phyloP scores from a whole-genome alignment of 129 eudicot genomes.

The Arctium lappa region DNA sequence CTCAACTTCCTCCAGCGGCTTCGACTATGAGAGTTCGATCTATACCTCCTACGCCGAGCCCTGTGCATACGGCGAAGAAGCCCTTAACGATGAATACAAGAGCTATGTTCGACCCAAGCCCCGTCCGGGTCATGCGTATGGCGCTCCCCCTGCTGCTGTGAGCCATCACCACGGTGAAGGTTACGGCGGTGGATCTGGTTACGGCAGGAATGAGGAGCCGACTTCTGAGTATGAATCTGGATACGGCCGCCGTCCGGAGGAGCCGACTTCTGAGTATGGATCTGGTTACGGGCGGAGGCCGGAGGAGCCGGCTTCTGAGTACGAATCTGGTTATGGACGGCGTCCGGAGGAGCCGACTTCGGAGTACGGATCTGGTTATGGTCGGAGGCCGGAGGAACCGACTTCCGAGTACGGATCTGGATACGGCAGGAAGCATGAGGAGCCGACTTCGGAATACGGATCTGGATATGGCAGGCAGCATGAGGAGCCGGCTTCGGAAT shows the following conservation, averaged over 20 bases:
- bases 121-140: constrained; percentile 20
- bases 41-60: constrained; percentile 74
- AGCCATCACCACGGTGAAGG: constrained; percentile 14
- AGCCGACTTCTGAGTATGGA: constrained; percentile 39
- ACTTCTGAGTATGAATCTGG: constrained; percentile 27
- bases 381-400: constrained; percentile 22
- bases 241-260: constrained; percentile 23
- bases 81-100: constrained; percentile 71
- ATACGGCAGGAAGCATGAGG: constrained; percentile 34
- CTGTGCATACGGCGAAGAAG: constrained; percentile 67
- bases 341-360: constrained; percentile 23
- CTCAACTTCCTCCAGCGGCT: constrained; percentile 46
- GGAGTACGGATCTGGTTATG: constrained; percentile 44
- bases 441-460: constrained; percentile 40
- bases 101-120: constrained; percentile 63
- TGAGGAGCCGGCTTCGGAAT: constrained; percentile 20
- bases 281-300: constrained; percentile 35
- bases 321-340: constrained; percentile 33
- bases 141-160: constrained; percentile 4
- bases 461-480: constrained; percentile 43
- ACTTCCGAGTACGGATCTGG: constrained; percentile 48
- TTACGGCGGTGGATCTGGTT: constrained; percentile 32
- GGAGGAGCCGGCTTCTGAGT: constrained; percentile 8
- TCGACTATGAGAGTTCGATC: constrained; percentile 71
- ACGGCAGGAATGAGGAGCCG: neutral